These are phyloP conservation scores for Suillus occidentalis DNA, from an alignment of 768 basidiomycete genomes.

Conservation along the genomic window DNA sequence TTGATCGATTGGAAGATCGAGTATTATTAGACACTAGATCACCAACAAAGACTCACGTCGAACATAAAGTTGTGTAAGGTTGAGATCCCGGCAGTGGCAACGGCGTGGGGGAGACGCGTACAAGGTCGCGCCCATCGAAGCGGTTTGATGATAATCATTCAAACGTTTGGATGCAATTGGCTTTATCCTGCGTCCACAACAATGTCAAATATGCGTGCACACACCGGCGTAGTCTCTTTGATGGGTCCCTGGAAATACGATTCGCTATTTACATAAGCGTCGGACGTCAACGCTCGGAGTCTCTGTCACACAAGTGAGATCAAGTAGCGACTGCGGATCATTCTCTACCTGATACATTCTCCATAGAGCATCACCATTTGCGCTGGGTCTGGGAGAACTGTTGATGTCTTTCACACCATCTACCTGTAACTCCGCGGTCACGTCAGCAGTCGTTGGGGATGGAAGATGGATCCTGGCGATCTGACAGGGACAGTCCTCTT, in stretches of 20 bases:
- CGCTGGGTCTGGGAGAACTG: slow-evolving; percentile 2
- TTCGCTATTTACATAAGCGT: neutral
- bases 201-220: neutral
- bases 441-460: neutral
- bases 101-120: slow-evolving; percentile 5
- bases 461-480: slow-evolving; percentile 1
- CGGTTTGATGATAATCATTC: slow-evolving; percentile 8
- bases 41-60: slow-evolving; percentile 26
- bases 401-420: neutral
- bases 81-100: slow-evolving; percentile 17
- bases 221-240: neutral
- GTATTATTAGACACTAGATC: slow-evolving; percentile 13
- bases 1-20: slow-evolving; percentile 14
- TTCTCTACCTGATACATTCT: slow-evolving; percentile 4
- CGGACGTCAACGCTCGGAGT: neutral
- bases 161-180: neutral
- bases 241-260: neutral
- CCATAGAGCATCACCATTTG: neutral
- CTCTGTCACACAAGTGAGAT: slow-evolving; percentile 10
- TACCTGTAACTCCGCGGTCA: slow-evolving; percentile 21
- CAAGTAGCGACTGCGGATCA: slow-evolving; percentile 6
- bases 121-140: slow-evolving; percentile 15
- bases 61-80: slow-evolving; percentile 10
- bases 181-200: neutral
- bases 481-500: neutral